Conservation (phyloP, 352 stramenopile species). For the Pythium aquatile region DNA sequence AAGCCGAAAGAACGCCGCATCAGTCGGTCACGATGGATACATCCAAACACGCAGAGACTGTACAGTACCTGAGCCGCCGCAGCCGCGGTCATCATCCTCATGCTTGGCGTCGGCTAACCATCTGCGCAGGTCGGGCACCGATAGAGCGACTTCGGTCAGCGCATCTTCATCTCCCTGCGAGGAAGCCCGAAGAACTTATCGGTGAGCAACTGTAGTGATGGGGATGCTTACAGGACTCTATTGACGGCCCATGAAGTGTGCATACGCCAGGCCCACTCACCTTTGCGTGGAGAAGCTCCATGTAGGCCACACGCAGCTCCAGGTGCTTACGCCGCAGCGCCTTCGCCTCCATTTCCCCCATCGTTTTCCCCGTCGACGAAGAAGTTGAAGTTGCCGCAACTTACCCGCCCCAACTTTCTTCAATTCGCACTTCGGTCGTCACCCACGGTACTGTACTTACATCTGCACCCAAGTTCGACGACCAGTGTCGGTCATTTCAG, state of each 20-base stretch:
- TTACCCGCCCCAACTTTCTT: neutral
- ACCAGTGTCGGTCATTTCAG: neutral
- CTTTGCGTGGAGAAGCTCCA: slow-evolving; percentile 20
- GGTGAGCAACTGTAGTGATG: neutral
- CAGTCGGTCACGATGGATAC: slow-evolving; percentile 2
- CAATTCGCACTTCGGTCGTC: slow-evolving; percentile 11
- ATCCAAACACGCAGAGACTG: neutral
- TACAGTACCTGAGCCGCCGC: neutral
- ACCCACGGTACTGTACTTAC: neutral
- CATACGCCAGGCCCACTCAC: slow-evolving; percentile 1
- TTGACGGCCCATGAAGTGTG: neutral
- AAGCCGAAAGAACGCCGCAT: slow-evolving; percentile 5
- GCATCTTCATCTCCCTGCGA: slow-evolving; percentile 22
- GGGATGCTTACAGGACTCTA: neutral
- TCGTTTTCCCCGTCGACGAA: neutral
- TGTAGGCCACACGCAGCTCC: slow-evolving; percentile 24
- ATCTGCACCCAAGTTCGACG: neutral
- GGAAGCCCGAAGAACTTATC: slow-evolving; percentile 14
- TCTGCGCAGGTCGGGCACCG: slow-evolving; percentile 17
- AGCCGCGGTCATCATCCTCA: slow-evolving; percentile 5
- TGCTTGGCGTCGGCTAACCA: slow-evolving; percentile 10
- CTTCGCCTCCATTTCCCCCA: neutral
- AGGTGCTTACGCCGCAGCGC: slow-evolving; percentile 14
- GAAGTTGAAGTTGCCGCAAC: slow-evolving; percentile 23
- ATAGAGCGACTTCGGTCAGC: slow-evolving; percentile 15